Conservation (phyloP, 2,329 filamentous ascomycete genomes). For the Trichoderma sp. region DNA sequence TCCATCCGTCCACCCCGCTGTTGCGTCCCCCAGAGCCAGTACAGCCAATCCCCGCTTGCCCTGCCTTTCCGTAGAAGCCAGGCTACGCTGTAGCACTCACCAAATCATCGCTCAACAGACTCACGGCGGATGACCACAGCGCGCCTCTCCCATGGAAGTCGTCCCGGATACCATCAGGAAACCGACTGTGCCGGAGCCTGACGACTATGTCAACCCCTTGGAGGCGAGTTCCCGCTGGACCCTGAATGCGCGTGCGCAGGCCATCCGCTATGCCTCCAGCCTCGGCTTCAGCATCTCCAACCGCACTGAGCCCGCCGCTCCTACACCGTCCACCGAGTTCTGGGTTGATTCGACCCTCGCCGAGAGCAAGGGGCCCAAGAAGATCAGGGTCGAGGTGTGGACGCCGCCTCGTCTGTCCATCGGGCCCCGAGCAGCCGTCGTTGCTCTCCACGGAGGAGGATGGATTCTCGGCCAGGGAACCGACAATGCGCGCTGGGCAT, state of each 20-base stretch:
- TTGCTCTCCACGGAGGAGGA: slow-evolving; percentile 70
- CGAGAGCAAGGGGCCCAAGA: slow-evolving; percentile 38
- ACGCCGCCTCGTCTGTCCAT: slow-evolving; percentile 39
- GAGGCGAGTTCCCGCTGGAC: slow-evolving; percentile 48
- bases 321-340: slow-evolving; percentile 42
- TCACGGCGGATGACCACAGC: slow-evolving; percentile 10
- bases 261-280: slow-evolving; percentile 48
- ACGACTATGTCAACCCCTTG: slow-evolving; percentile 48
- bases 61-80: slow-evolving; percentile 22
- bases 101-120: not conserved
- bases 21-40: not conserved
- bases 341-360: slow-evolving; percentile 49
- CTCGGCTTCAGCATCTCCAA: slow-evolving; percentile 48
- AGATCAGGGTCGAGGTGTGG: slow-evolving; percentile 53
- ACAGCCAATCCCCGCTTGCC: slow-evolving; percentile 23
- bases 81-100: not conserved
- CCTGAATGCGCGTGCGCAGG: slow-evolving; percentile 45
- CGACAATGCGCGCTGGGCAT: slow-evolving; percentile 64
- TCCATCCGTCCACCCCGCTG: slow-evolving; percentile 19
- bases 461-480: slow-evolving; percentile 65
- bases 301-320: slow-evolving; percentile 44
- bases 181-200: slow-evolving; percentile 37
- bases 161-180: slow-evolving; percentile 33
- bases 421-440: slow-evolving; percentile 53
- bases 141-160: slow-evolving; percentile 31